phyloP scores from a whole-genome alignment of 108 stramenopile species.

The Nitzschia sp. region DNA sequence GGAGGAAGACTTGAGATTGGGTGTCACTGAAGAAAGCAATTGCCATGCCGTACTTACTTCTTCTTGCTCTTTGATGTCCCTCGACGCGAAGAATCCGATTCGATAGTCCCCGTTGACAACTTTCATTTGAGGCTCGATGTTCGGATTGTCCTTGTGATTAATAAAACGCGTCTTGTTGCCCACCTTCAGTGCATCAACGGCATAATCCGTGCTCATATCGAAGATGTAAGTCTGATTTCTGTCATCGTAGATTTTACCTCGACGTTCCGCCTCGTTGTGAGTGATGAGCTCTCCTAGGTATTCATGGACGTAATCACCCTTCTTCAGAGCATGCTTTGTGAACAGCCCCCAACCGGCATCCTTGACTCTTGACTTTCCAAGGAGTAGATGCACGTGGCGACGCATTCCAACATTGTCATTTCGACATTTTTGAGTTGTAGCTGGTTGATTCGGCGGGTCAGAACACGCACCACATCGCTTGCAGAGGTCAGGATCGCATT shows the following conservation, averaged over 20 bases:
- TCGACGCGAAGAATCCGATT: constrained; percentile 81
- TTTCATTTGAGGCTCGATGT: constrained; percentile 61
- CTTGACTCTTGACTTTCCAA: constrained; percentile 61
- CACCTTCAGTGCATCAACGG: constrained; percentile 78
- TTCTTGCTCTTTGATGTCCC: constrained; percentile 68
- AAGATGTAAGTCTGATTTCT: constrained; percentile 79
- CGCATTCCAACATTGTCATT: constrained; percentile 78
- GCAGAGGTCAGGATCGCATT: constrained; percentile 92
- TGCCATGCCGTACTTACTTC: constrained; percentile 40
- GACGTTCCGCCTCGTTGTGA: constrained; percentile 84
- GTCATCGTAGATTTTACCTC: constrained; percentile 80
- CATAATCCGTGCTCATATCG: constrained; percentile 69
- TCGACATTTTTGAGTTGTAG: constrained; percentile 53
- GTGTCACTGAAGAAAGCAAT: not conserved
- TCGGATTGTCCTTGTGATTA: constrained; percentile 80
- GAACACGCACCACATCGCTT: constrained; percentile 59
- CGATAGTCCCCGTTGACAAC: constrained; percentile 75
- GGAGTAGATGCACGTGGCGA: constrained; percentile 58
- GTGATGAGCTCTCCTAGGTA: constrained; percentile 86
- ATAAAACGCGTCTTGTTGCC: constrained; percentile 83
- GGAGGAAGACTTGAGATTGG: not conserved
- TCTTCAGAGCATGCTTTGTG: constrained; percentile 59
- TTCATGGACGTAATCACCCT: constrained; percentile 82
- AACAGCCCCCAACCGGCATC: constrained; percentile 86
- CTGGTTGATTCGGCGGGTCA: constrained; percentile 56